A percentile compares a stretch with the other conserved stretches of the same genome.
Evolutionary conservation across 768 basidiomycete genomes (phyloP).

Genomic region (Termitomyces sp.): DNA sequence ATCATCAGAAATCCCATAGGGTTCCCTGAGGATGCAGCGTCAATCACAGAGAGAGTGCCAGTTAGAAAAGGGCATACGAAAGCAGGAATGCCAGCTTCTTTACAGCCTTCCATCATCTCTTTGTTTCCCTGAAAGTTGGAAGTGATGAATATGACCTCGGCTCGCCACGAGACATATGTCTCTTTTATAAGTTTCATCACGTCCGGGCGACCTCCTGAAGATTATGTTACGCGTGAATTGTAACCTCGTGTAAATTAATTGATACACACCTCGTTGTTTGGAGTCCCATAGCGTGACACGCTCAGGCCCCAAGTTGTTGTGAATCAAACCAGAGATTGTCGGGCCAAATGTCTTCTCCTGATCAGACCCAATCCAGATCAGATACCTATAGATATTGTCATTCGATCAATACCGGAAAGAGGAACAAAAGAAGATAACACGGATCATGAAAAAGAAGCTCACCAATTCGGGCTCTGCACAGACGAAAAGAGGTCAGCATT

Average conservation of each 20-base stretch:
- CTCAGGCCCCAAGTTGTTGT: slow-evolving; percentile 60
- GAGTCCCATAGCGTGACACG: slow-evolving; percentile 77
- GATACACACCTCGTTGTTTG: slow-evolving; percentile 48
- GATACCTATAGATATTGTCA: slow-evolving; percentile 42
- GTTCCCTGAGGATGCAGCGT: slow-evolving; percentile 38
- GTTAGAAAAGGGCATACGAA: slow-evolving; percentile 36
- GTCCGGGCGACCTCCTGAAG: slow-evolving; percentile 62
- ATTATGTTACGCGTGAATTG: neutral
- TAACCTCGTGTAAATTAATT: neutral
- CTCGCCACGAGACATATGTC: slow-evolving; percentile 68
- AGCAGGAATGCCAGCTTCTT: slow-evolving; percentile 60
- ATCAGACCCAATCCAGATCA: slow-evolving; percentile 82
- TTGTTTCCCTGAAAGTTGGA: slow-evolving; percentile 73
- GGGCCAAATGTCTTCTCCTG: slow-evolving; percentile 85
- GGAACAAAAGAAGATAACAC: slow-evolving; percentile 11
- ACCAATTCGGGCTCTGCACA: slow-evolving; percentile 43
- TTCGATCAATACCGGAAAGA: slow-evolving; percentile 1
- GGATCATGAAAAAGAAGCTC: slow-evolving; percentile 16
- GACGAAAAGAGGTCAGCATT: slow-evolving; percentile 6
- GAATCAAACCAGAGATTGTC: slow-evolving; percentile 69
- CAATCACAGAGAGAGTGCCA: neutral
- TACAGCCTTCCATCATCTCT: slow-evolving; percentile 82
- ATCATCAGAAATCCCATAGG: slow-evolving; percentile 63
- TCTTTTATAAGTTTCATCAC: slow-evolving; percentile 74
- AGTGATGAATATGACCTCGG: slow-evolving; percentile 81